A percentile compares a stretch with the other conserved stretches of the same genome.
Conservation (phyloP, 129 eudicot species). For the Artemisia argyi region DNA sequence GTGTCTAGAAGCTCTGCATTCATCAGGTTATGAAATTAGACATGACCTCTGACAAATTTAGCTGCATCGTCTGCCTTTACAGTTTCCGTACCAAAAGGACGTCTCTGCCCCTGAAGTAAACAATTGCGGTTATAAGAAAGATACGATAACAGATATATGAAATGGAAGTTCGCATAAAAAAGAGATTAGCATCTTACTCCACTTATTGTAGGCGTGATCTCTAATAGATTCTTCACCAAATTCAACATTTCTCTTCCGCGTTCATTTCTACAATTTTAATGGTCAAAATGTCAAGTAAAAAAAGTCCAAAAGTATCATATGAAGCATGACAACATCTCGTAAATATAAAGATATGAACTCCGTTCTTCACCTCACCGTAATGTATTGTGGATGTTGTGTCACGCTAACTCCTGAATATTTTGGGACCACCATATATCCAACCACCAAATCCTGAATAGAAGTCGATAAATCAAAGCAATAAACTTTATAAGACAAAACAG, state of each 20-base stretch:
- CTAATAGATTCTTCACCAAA: slow-evolving; percentile 74
- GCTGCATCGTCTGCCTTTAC: slow-evolving; percentile 96
- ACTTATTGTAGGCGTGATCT: slow-evolving; percentile 82
- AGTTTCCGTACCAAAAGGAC: slow-evolving; percentile 93
- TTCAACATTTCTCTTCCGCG: slow-evolving; percentile 95
- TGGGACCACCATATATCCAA: slow-evolving; percentile 99
- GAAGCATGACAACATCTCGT: background rate
- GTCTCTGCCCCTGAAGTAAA: slow-evolving; percentile 73
- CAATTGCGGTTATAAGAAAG: background rate
- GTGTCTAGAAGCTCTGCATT: no score
- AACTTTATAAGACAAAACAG: background rate
- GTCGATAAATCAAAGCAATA: background rate
- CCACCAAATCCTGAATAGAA: slow-evolving; percentile 82
- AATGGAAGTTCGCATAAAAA: background rate
- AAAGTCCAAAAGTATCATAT: background rate
- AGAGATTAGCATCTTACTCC: slow-evolving; percentile 40
- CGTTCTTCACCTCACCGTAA: slow-evolving; percentile 79
- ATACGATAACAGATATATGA: background rate
- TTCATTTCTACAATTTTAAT: slow-evolving; percentile 62
- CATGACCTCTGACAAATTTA: slow-evolving; percentile 14
- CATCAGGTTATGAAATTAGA: slow-evolving; percentile 1
- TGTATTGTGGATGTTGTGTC: slow-evolving; percentile 98
- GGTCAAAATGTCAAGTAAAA: background rate
- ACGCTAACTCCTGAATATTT: slow-evolving; percentile 88
- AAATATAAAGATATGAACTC: background rate